Conservation (phyloP, 805 yeast species). For the Pichia scutulata region DNA sequence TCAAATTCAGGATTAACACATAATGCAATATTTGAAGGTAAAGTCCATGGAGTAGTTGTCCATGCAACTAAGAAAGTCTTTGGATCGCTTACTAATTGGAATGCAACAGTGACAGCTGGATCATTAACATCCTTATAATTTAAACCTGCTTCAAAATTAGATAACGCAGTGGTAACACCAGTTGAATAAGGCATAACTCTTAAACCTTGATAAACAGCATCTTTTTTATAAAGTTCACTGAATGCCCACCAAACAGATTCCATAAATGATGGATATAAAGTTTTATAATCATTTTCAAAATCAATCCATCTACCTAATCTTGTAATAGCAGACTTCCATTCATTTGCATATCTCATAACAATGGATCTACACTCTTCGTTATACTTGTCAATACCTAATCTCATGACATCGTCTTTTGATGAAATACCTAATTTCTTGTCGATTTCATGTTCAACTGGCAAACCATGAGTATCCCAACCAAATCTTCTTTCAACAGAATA, state of each 20-base stretch:
- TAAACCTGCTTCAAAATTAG: constrained; percentile 97
- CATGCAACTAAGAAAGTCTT: constrained; percentile 86
- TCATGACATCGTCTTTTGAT: constrained; percentile 90
- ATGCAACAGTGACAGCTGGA: constrained; percentile 92
- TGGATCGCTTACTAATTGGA: constrained; percentile 73
- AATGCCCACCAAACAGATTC: constrained; percentile 99
- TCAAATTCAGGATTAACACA: constrained; percentile 89
- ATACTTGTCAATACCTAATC: constrained; percentile 88
- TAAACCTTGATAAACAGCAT: constrained; percentile 86
- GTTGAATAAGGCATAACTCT: constrained; percentile 99
- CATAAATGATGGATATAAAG: constrained; percentile 93
- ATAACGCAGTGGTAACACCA: constrained; percentile 91
- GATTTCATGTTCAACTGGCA: constrained; percentile 97
- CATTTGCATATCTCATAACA: constrained; percentile 94
- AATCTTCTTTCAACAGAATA: constrained; percentile 93
- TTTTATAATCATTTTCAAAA: constrained; percentile 96
- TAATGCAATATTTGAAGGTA: constrained; percentile 87
- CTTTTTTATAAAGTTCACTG: constrained; percentile 77
- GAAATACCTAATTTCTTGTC: constrained; percentile 94
- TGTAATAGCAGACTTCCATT: constrained; percentile 90
- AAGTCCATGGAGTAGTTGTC: constrained; percentile 99
- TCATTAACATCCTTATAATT: constrained; percentile 96
- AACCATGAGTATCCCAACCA: constrained; percentile 99
- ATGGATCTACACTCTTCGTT: constrained; percentile 92
- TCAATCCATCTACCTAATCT: constrained; percentile 99